Base-by-base conservation (phyloP, 441 rosid species). In the Daphne laureola region DNA sequence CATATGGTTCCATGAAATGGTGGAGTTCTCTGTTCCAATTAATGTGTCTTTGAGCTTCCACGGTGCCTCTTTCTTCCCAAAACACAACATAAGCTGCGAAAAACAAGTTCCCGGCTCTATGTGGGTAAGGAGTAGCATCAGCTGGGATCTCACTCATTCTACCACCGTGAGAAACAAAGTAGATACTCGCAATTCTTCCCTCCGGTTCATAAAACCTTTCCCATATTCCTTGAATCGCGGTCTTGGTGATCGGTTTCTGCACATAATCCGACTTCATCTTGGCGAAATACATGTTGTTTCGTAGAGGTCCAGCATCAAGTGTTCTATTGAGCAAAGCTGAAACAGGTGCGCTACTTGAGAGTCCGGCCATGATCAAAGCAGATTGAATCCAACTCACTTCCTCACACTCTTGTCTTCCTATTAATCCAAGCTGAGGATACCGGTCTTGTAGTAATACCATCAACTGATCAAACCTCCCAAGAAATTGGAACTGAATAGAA, bases 191-290 rank as follows among this genome's bases (percentile, higher is more conserved):
- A 2, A 44, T 59, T 16, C 64, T 6, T 43, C 5, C 49, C 7
- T 25, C 72, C 1, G 59, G 18, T 14, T 77, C 68, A 8, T 67
- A 65, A 74, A 77, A 44, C 41, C 46, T 58, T 54, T 70, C 58
- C 42, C 73, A 46, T 38, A 72, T 54, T 47, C 41, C 47, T 8
- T 72, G 68, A 26, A 80, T 42, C 3, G 71, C 77, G 0, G 59
- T 59, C 61, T 70, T 77, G 0, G 79, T 51, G 17, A 77, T 70
- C 36, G 70, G 70, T 1, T 50, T 62, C 11, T 67, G 63, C 0
- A 77, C 75, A 46, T 49, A 79, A 64, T 77, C 85, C 0, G 82
- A 79, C 42, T 79, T 79, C 23, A 74, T 51, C 31, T 73, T 73
- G n/a, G 36, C 2, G 51, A 47, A 73, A 8, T 31, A 31, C 38